These are phyloP conservation scores for Saccharomycopsis schoenii DNA, from an alignment of 805 yeast species.

Conservation along the genomic window DNA sequence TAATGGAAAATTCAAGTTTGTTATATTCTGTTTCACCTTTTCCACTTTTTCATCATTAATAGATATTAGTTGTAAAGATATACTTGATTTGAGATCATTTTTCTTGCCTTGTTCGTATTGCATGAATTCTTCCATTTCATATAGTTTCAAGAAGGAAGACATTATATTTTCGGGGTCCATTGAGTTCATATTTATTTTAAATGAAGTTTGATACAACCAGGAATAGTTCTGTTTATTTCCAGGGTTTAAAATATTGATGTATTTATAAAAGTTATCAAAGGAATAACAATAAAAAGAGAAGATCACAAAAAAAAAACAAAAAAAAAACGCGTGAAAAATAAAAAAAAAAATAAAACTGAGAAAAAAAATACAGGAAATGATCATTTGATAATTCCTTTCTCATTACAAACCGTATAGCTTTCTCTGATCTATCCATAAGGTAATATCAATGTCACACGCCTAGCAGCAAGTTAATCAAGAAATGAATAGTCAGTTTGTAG, in stretches of 20 bases:
- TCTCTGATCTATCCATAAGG: too few species aligned
- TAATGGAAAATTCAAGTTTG: neutral
- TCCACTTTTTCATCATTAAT: neutral
- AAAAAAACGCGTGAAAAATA: too few species aligned
- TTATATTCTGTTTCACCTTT: neutral
- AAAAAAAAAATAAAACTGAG: too few species aligned
- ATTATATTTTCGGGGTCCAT: neutral
- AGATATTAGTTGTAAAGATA: neutral
- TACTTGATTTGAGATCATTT: neutral
- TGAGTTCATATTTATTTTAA: neutral
- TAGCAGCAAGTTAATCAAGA: too few species aligned
- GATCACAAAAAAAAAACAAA: too few species aligned
- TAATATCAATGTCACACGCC: too few species aligned
- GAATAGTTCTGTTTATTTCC: neutral
- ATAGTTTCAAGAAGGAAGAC: neutral
- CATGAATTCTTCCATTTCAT: neutral
- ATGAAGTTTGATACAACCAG: too few species aligned
- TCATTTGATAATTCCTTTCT: too few species aligned
- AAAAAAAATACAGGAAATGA: too few species aligned
- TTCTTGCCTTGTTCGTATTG: neutral
- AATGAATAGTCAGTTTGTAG: conserved; percentile 22
- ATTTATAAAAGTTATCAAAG: neutral
- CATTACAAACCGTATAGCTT: too few species aligned
- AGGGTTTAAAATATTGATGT: neutral
- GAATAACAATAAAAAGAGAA: too few species aligned